A percentile compares a stretch with the other conserved stretches of the same genome.
Evolutionary conservation across 306 rosid genomes (phyloP).

Genomic region (Trichosanthes truncata): DNA sequence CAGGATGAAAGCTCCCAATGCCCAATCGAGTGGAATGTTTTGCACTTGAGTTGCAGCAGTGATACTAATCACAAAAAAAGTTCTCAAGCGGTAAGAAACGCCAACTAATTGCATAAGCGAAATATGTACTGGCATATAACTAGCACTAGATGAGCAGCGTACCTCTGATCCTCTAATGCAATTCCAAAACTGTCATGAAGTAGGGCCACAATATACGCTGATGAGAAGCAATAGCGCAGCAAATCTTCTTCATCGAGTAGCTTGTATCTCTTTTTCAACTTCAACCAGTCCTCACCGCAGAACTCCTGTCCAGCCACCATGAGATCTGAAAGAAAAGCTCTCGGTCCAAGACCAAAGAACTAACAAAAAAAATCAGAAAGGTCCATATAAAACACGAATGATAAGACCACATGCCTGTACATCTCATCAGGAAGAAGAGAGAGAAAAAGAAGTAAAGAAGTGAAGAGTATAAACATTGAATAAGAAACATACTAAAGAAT

Average conservation of each 20-base stretch:
- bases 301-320: conserved; percentile 70
- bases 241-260: conserved; percentile 60
- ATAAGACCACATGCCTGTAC: background rate
- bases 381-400: conserved; percentile 10
- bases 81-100: conserved; percentile 17
- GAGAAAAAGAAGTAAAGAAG: background rate
- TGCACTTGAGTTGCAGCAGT: conserved; percentile 64
- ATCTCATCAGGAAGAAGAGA: conserved; percentile 5
- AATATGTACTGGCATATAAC: background rate
- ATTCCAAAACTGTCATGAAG: conserved; percentile 95
- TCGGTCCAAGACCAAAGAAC: conserved; percentile 70
- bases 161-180: conserved; percentile 79
- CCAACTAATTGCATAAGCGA: background rate
- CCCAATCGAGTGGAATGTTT: conserved; percentile 89
- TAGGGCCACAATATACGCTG: conserved; percentile 82
- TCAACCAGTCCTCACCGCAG: conserved; percentile 80
- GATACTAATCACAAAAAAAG: conserved; percentile 41
- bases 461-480: background rate
- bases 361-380: conserved; percentile 8
- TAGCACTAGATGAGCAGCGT: background rate
- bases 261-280: conserved; percentile 40
- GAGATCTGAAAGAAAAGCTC: conserved; percentile 63
- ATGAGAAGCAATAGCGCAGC: conserved; percentile 84
- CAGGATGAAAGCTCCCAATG: conserved; percentile 90
- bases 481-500: conserved; percentile 1